Evolutionary conservation across 1,139 yeast species (phyloP).

Genomic region (Sugiyamaella castrensis): DNA sequence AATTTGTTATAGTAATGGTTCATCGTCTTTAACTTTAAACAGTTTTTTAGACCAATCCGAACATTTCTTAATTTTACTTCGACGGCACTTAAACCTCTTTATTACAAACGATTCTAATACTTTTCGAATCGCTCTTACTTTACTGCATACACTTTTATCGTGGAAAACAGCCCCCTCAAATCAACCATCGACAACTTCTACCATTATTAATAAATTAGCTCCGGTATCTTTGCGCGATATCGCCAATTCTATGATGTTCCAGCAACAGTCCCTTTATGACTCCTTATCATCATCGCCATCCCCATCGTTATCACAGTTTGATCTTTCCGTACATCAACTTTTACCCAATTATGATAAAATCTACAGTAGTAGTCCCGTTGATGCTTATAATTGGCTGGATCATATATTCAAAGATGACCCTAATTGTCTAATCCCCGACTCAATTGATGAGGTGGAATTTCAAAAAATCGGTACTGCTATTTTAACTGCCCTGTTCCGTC

Average conservation of each 20-base stretch:
- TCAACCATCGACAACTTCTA: too few species aligned
- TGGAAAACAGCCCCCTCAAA: conserved; percentile 5
- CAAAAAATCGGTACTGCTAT: conserved; percentile 4
- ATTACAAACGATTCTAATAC: not conserved
- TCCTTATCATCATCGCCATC: too few species aligned
- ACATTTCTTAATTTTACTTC: conserved; percentile 1
- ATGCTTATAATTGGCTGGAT: conserved; percentile 8
- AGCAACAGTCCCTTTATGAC: not conserved
- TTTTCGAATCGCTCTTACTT: conserved; percentile 3
- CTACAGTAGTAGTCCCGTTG: conserved; percentile 1
- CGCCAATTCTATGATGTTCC: conserved; percentile 6
- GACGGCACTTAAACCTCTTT: not conserved
- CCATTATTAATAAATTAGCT: conserved; percentile 1
- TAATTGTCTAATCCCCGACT: not conserved
- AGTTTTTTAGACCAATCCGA: conserved; percentile 6
- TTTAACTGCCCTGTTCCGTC: conserved; percentile 7
- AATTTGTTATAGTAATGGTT: too few species aligned
- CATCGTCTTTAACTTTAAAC: not conserved
- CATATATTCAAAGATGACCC: conserved; percentile 2
- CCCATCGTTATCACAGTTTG: not conserved
- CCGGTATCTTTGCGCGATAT: conserved; percentile 6
- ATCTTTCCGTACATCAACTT: not conserved
- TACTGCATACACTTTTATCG: conserved; percentile 1
- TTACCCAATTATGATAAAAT: conserved; percentile 2
- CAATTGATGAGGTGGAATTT: conserved; percentile 2